A percentile compares a stretch with the other conserved stretches of the same genome.
Evolutionary conservation across 495 filamentous ascomycete species (phyloP).

Genomic region (Poronia punctata): DNA sequence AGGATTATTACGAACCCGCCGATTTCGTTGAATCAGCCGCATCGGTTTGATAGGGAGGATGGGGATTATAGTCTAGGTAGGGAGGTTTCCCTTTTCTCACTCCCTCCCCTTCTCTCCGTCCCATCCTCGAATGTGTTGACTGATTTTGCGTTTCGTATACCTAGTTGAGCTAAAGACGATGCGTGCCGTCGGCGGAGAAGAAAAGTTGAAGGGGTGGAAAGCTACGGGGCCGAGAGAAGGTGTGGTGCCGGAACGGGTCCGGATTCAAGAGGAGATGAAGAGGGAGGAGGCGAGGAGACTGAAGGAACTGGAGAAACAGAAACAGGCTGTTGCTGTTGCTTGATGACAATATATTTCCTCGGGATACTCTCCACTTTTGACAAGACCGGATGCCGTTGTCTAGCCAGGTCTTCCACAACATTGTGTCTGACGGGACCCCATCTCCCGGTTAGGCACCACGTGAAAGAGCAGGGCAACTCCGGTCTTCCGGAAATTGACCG

Average conservation of each 20-base stretch:
- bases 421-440: too few species aligned
- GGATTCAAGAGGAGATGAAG: conserved; percentile 45
- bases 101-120: not conserved
- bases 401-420: too few species aligned
- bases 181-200: conserved; percentile 43
- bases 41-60: conserved; percentile 56
- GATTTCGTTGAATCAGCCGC: conserved; percentile 55
- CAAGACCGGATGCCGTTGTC: too few species aligned
- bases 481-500: too few species aligned
- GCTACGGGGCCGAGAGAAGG: conserved; percentile 46
- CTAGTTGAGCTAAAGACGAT: conserved; percentile 62
- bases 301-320: conserved; percentile 19
- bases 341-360: not conserved
- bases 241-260: conserved; percentile 34
- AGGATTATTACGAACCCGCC: conserved; percentile 71
- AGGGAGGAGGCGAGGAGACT: conserved; percentile 35
- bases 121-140: not conserved
- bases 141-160: not conserved
- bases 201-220: conserved; percentile 55
- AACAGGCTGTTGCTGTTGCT: conserved; percentile 14
- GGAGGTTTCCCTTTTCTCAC: too few species aligned
- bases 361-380: too few species aligned
- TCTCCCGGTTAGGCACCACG: too few species aligned
- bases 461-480: too few species aligned
- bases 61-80: conserved; percentile 47